A percentile compares a stretch with the other conserved stretches of the same genome.
These are phyloP conservation scores for Candida parachauliodes DNA, from an alignment of 805 yeast genomes.

Conservation along the genomic window DNA sequence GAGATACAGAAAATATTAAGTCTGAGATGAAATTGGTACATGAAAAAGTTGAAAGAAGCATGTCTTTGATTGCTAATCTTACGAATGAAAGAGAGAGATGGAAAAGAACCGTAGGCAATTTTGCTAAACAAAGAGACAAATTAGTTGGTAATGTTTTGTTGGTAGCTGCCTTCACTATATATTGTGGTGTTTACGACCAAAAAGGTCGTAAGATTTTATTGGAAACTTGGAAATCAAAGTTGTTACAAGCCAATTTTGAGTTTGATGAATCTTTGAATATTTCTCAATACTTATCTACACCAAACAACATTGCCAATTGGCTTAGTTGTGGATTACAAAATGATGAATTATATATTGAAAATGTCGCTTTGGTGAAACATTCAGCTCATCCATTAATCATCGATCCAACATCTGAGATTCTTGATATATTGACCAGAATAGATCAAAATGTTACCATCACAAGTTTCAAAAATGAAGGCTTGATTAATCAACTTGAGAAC, in stretches of 20 bases:
- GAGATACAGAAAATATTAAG: slow-evolving; percentile 76
- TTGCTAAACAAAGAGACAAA: slow-evolving; percentile 39
- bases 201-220: slow-evolving; percentile 35
- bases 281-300: slow-evolving; percentile 35
- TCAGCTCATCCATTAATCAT: slow-evolving; percentile 53
- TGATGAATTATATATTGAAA: slow-evolving; percentile 63
- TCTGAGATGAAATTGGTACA: slow-evolving; percentile 64
- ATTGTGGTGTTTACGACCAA: slow-evolving; percentile 58
- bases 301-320: slow-evolving; percentile 49
- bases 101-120: slow-evolving; percentile 55
- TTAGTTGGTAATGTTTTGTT: slow-evolving; percentile 66
- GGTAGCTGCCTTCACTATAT: slow-evolving; percentile 57
- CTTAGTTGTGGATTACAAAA: slow-evolving; percentile 47
- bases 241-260: slow-evolving; percentile 34
- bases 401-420: slow-evolving; percentile 61
- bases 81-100: slow-evolving; percentile 71
- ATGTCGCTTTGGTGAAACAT: slow-evolving; percentile 49
- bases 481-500: slow-evolving; percentile 67
- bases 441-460: slow-evolving; percentile 43
- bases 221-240: slow-evolving; percentile 30
- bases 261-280: slow-evolving; percentile 30
- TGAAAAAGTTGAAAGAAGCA: slow-evolving; percentile 58
- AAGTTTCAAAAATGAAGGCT: slow-evolving; percentile 69
- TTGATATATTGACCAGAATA: slow-evolving; percentile 34
- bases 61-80: slow-evolving; percentile 57